Percentiles rank a stretch among this genome's conserved stretches.
These are phyloP conservation scores for Delphinella strobiligena DNA, from an alignment of 2,329 filamentous ascomycete species.

Conservation along the genomic window DNA sequence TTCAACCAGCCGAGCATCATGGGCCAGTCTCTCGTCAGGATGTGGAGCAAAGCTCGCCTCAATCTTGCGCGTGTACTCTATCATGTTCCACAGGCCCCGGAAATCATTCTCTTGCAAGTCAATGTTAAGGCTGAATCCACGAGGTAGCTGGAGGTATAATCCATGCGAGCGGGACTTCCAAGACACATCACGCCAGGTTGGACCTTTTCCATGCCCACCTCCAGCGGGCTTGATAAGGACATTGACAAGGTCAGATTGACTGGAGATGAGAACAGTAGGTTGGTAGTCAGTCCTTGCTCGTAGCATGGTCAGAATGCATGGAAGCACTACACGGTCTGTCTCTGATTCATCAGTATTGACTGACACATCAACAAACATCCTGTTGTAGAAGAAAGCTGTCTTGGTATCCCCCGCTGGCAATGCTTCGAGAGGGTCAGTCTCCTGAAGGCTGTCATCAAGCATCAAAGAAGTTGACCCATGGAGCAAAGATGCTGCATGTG, in stretches of 20 bases:
- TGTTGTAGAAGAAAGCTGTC: slow-evolving; percentile 65
- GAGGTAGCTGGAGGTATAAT: slow-evolving; percentile 58
- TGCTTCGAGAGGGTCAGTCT: slow-evolving; percentile 45
- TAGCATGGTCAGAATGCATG: slow-evolving; percentile 64
- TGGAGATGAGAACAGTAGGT: slow-evolving; percentile 62
- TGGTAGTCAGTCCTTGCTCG: slow-evolving; percentile 57
- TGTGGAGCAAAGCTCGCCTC: slow-evolving; percentile 58
- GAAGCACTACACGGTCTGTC: slow-evolving; percentile 55
- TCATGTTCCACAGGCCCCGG: slow-evolving; percentile 66
- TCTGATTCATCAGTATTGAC: slow-evolving; percentile 62
- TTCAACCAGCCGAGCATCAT: slow-evolving; percentile 55
- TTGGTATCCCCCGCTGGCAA: slow-evolving; percentile 67
- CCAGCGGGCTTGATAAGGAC: slow-evolving; percentile 55
- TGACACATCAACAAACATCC: slow-evolving; percentile 62
- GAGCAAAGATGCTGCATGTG: slow-evolving; percentile 59
- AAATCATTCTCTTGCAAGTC: slow-evolving; percentile 68
- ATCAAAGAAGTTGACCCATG: slow-evolving; percentile 43
- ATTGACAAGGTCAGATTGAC: slow-evolving; percentile 67
- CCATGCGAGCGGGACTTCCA: slow-evolving; percentile 60
- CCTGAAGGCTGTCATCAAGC: slow-evolving; percentile 35
- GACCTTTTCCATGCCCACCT: slow-evolving; percentile 39
- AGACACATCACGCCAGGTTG: slow-evolving; percentile 69
- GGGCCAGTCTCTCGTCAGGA: slow-evolving; percentile 57
- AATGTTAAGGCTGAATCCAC: slow-evolving; percentile 61
- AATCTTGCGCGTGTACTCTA: slow-evolving; percentile 70